phyloP scores from a whole-genome alignment of 495 filamentous ascomycete genomes.

The Penicillium silybi region DNA sequence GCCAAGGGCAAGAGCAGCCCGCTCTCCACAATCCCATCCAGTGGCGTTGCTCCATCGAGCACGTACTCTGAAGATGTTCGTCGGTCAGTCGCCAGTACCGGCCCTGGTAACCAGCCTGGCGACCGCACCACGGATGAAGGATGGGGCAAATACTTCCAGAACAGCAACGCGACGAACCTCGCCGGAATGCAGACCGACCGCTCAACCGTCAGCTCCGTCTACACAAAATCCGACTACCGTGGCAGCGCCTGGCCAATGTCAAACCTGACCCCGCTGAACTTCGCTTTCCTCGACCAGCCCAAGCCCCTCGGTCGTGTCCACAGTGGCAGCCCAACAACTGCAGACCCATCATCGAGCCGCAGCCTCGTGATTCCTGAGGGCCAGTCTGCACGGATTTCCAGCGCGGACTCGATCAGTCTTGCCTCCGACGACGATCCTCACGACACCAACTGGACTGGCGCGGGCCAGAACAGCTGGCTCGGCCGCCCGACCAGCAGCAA shows the following conservation, averaged over 20 bases:
- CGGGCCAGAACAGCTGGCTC: constrained; percentile 41
- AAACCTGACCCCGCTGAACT: constrained; percentile 31
- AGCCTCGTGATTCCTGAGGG: constrained; percentile 49
- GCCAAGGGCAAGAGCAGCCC: constrained; percentile 23
- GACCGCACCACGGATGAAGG: constrained; percentile 53
- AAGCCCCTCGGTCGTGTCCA: constrained; percentile 51
- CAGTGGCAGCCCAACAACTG: constrained; percentile 65
- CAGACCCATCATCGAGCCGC: constrained; percentile 41
- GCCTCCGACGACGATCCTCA: constrained; percentile 50
- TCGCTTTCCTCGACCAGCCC: constrained; percentile 38
- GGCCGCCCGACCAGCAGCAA: constrained; percentile 55
- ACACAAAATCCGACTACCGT: constrained; percentile 34
- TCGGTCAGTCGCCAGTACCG: constrained; percentile 16
- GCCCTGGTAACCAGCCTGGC: constrained; percentile 23
- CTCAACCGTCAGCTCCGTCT: constrained; percentile 25
- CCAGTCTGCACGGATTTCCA: constrained; percentile 61
- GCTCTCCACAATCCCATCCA: constrained; percentile 36
- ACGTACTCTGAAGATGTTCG: constrained; percentile 22
- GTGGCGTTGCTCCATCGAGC: constrained; percentile 20
- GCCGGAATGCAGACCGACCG: constrained; percentile 24
- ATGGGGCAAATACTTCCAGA: constrained; percentile 59
- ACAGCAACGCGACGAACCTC: constrained; percentile 45
- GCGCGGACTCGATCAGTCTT: constrained; percentile 53
- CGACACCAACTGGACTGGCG: constrained; percentile 47
- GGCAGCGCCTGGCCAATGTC: constrained; percentile 39